Conservation (phyloP, 1,284 basidiomycete species). For the Ganoderma leucocontextum region DNA sequence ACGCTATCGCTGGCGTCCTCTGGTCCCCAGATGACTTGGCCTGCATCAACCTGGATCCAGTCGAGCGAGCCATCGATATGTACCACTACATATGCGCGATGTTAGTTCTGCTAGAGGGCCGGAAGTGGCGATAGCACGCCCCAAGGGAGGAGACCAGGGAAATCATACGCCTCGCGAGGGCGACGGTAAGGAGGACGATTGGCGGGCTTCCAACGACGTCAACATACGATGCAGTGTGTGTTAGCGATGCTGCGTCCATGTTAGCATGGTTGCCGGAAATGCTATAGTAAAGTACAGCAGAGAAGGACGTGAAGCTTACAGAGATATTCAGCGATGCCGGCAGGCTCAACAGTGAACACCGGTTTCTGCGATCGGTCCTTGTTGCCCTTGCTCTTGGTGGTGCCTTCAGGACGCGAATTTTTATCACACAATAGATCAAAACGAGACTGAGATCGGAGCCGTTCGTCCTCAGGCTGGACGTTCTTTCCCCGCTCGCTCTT, state of each 20-base stretch:
- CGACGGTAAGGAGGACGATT: conserved; percentile 93
- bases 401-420: conserved; percentile 11
- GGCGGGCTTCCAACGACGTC: conserved; percentile 95
- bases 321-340: conserved; percentile 98
- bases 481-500: conserved; percentile 30
- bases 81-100: conserved; percentile 64
- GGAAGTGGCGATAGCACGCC: conserved; percentile 43
- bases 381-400: conserved; percentile 5
- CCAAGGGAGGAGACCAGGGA: conserved; percentile 93
- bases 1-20: conserved; percentile 93
- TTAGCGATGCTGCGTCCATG: conserved; percentile 75
- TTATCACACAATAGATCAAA: conserved; percentile 17
- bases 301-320: conserved; percentile 48
- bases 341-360: conserved; percentile 95
- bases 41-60: conserved; percentile 97
- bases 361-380: conserved; percentile 55
- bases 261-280: not conserved
- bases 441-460: conserved; percentile 15
- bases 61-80: conserved; percentile 98
- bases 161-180: conserved; percentile 94
- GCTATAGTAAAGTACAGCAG: conserved; percentile 23
- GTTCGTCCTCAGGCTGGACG: conserved; percentile 16
- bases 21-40: conserved; percentile 92
- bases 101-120: not conserved
- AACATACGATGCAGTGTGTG: conserved; percentile 93